Base-by-base conservation (phyloP, 169 alveolate species). In the Fabrea salina region DNA sequence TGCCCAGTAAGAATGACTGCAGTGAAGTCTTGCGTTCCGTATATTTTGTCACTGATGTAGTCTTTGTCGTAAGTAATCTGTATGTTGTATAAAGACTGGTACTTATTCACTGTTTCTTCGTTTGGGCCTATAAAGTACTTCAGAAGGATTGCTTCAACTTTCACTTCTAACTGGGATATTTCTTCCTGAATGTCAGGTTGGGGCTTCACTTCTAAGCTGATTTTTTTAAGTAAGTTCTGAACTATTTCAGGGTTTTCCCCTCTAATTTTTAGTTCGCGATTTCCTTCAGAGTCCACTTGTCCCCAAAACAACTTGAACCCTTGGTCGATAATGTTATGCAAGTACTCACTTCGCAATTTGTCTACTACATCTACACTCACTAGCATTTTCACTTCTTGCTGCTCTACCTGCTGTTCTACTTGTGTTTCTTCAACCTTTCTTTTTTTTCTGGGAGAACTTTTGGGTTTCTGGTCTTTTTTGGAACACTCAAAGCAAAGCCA, bases 401-500 rank as follows among this genome's bases (percentile, higher is more conserved):
- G 13, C 57, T 59, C 4, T 61, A 13, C 0, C 75, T 64, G 19
- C 64, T 78, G 30, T 70, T 68, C 50, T 57, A 19, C 27, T 72
- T 58, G 37, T 53, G 50, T 66, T 56, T 54, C 41, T 66, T 44
- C 43, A 56, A 47, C 22, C 51, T 54, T 8, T 54, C 40, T 8
- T 68, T 57, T 47, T 70, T 56, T 39, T 43, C 59, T 32, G 16
- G 32, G 32, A n/a, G n/a, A 27, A n/a, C 35, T 35, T 19, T 56
- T 25, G 27, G 67, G 40, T 13, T 56, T 56, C 2, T 25, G 67
- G n/a, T n/a, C n/a, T 25, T 68, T 66, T 39, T 57, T 68, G 41
- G 57, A 19, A 67, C 93, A 88, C 13, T 85, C 83, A 5, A 74
- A 75, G 58, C 93, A 88, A 79, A 79, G 76, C 93, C 93, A 88